phyloP scores from a whole-genome alignment of 352 stramenopile genomes.

The Phytophthora ramorum region DNA sequence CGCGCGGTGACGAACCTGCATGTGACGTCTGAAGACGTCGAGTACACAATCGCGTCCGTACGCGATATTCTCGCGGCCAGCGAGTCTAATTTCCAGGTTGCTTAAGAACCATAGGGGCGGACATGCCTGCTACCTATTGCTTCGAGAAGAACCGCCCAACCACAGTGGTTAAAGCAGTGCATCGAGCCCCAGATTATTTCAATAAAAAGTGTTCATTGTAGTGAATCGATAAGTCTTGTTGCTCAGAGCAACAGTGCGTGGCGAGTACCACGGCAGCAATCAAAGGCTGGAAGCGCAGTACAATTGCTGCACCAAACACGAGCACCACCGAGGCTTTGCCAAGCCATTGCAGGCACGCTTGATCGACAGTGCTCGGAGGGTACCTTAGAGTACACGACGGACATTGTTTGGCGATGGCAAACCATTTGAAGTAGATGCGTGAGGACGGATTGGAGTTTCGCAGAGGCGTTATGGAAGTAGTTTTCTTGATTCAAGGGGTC shows the following conservation, averaged over 20 bases:
- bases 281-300: neutral
- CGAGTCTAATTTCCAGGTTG: constrained; percentile 34
- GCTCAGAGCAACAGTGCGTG: no score
- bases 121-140: constrained; percentile 21
- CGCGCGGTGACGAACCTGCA: constrained; percentile 83
- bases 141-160: constrained; percentile 12
- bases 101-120: constrained; percentile 19
- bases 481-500: no score
- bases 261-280: no score
- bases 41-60: constrained; percentile 66
- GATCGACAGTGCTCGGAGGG: no score
- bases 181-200: constrained; percentile 24
- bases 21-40: constrained; percentile 65
- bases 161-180: constrained; percentile 9
- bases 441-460: no score
- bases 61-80: constrained; percentile 59
- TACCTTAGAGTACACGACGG: no score
- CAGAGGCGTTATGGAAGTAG: no score
- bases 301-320: no score
- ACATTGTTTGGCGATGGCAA: no score
- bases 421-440: no score
- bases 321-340: no score
- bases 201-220: constrained; percentile 32
- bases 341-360: no score
- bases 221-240: neutral